Conservation (phyloP, 768 basidiomycete species). For the Brasilioporus rufonigricans region DNA sequence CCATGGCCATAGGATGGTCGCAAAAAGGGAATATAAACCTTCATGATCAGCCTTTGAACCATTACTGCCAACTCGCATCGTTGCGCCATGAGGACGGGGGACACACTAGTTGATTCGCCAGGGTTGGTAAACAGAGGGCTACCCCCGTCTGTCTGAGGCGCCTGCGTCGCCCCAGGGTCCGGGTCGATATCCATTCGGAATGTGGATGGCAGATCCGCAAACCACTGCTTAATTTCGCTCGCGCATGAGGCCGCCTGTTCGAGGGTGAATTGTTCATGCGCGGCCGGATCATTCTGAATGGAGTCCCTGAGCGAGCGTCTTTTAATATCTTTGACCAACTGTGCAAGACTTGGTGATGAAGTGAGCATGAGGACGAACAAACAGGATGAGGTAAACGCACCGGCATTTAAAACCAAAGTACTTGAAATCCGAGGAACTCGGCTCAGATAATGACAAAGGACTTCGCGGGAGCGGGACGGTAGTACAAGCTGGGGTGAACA, state of each 20-base stretch:
- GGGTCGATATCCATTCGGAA: constrained; percentile 45
- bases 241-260: constrained; percentile 63
- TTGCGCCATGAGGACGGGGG: constrained; percentile 45
- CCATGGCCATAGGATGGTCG: constrained; percentile 31
- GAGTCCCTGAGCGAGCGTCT: constrained; percentile 45
- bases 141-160: constrained; percentile 8
- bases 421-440: constrained; percentile 36
- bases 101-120: constrained; percentile 18
- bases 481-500: constrained; percentile 46
- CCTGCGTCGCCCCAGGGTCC: constrained; percentile 23
- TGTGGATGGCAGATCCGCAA: constrained; percentile 46
- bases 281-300: constrained; percentile 27
- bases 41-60: constrained; percentile 59
- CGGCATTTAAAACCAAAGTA: constrained; percentile 60
- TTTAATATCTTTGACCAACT: constrained; percentile 61
- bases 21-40: constrained; percentile 68
- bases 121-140: constrained; percentile 7
- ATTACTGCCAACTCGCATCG: constrained; percentile 60
- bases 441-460: constrained; percentile 24
- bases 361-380: neutral
- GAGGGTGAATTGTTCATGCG: constrained; percentile 43
- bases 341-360: constrained; percentile 46
- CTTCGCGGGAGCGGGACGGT: constrained; percentile 40
- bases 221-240: constrained; percentile 52
- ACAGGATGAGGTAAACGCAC: constrained; percentile 34